Conservation (phyloP, 2,329 filamentous ascomycete genomes). For the Cladophialophora yegresii region DNA sequence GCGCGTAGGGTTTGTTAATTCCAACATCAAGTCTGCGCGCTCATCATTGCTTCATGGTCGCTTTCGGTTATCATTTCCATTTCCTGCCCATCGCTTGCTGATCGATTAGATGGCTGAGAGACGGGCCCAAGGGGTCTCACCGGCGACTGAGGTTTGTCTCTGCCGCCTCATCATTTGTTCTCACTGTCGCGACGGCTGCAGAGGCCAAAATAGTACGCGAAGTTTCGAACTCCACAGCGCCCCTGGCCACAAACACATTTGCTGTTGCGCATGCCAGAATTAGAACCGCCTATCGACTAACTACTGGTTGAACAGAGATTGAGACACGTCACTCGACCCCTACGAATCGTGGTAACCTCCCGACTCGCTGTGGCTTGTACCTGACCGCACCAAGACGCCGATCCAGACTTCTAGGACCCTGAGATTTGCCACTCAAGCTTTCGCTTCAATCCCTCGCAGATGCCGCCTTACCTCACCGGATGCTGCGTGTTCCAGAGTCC, state of each 20-base stretch:
- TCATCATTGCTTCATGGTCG: conserved; percentile 4
- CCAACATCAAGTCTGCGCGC: conserved; percentile 25
- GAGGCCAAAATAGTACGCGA: neutral
- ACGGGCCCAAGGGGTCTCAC: neutral
- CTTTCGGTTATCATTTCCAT: neutral
- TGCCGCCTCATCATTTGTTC: neutral
- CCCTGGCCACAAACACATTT: neutral
- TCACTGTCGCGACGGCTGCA: neutral
- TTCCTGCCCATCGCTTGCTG: conserved; percentile 3
- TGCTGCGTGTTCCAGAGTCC: neutral
- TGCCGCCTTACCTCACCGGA: neutral
- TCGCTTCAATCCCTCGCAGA: neutral
- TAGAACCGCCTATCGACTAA: conserved; percentile 1
- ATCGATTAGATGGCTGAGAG: neutral
- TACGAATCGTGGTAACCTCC: conserved; percentile 3
- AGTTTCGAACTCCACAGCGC: neutral
- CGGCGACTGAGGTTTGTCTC: neutral
- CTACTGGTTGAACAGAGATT: conserved; percentile 1
- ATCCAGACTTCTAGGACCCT: neutral
- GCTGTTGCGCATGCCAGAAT: conserved; percentile 3
- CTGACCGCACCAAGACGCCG: neutral
- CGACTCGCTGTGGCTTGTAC: conserved; percentile 1
- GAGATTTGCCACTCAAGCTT: conserved; percentile 6
- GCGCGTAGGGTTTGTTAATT: conserved; percentile 18
- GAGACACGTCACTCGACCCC: conserved; percentile 7